Percentiles rank a stretch among this genome's conserved stretches.
These are phyloP conservation scores for Mrakia blollopis DNA, from an alignment of 768 basidiomycete species.

Conservation along the genomic window DNA sequence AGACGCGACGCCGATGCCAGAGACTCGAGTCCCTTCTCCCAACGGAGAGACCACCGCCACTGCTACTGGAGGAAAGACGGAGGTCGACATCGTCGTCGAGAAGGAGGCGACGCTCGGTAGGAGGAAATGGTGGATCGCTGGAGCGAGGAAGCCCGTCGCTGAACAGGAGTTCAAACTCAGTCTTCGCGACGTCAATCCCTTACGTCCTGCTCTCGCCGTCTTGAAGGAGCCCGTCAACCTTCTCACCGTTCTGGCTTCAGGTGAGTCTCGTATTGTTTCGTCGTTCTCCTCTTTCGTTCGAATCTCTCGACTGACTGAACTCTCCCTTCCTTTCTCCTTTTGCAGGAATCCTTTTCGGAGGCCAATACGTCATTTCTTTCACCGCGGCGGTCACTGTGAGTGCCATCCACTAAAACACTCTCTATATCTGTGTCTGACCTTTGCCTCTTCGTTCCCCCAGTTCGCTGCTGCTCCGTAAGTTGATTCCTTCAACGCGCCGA, in stretches of 20 bases:
- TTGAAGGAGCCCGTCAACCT: slow-evolving; percentile 64
- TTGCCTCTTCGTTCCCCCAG: too few species aligned
- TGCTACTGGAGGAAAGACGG: not conserved
- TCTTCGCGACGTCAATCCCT: slow-evolving; percentile 67
- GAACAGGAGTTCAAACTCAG: slow-evolving; percentile 11
- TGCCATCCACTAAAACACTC: too few species aligned
- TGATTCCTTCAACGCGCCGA: not conserved
- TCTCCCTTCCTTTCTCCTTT: not conserved
- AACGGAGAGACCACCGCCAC: not conserved
- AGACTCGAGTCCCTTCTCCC: slow-evolving; percentile 33
- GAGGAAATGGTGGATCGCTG: slow-evolving; percentile 34
- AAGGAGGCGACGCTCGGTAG: slow-evolving; percentile 32
- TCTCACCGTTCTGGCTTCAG: slow-evolving; percentile 60
- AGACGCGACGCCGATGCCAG: slow-evolving; percentile 37
- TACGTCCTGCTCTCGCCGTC: slow-evolving; percentile 58
- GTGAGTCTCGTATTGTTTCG: slow-evolving; percentile 44
- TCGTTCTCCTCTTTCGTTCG: not conserved
- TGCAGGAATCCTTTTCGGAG: slow-evolving; percentile 65
- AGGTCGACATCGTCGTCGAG: slow-evolving; percentile 34
- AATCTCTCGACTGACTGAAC: not conserved
- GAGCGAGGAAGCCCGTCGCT: slow-evolving; percentile 18
- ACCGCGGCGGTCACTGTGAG: slow-evolving; percentile 68
- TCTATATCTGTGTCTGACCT: too few species aligned
- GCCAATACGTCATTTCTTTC: slow-evolving; percentile 65
- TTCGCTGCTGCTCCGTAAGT: slow-evolving; percentile 24